Conservation (phyloP, 768 basidiomycete species). For the Leucogyrophana mollusca region DNA sequence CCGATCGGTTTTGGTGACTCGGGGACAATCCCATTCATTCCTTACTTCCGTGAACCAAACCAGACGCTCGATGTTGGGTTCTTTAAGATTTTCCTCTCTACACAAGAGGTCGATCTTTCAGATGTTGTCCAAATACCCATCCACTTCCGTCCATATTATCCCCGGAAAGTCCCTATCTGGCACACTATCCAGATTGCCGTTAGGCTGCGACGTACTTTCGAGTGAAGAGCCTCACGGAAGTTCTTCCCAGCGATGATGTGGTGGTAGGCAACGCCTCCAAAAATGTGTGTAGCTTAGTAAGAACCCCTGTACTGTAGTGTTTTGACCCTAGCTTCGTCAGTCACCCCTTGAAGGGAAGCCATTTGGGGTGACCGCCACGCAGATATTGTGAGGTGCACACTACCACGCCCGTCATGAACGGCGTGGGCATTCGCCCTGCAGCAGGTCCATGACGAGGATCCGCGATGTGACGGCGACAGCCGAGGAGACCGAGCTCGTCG, state of each 20-base stretch:
- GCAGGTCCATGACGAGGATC: conserved; percentile 93
- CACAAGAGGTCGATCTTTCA: conserved; percentile 31
- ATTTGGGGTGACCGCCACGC: no score
- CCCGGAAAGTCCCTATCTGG: conserved; percentile 8
- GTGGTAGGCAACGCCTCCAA: no score
- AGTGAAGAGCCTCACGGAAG: no score
- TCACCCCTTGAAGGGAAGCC: no score
- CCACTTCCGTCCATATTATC: background rate
- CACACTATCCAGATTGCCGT: conserved; percentile 17
- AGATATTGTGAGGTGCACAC: no score
- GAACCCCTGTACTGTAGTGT: no score
- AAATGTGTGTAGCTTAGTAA: no score
- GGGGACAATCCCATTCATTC: conserved; percentile 31
- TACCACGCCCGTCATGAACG: conserved; percentile 86
- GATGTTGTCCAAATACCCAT: conserved; percentile 33
- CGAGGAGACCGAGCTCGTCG: conserved; percentile 91
- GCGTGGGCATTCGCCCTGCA: conserved; percentile 81
- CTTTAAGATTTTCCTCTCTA: conserved; percentile 43
- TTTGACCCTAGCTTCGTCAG: no score
- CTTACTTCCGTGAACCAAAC: conserved; percentile 25
- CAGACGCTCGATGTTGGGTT: conserved; percentile 39
- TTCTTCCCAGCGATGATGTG: no score
- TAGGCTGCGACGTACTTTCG: no score
- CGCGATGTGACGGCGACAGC: conserved; percentile 90
- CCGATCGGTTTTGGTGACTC: conserved; percentile 42